Percentiles rank a stretch among this genome's conserved stretches.
These are phyloP conservation scores for Suhomyces taliae DNA, from an alignment of 1,139 yeast species.

Conservation along the genomic window DNA sequence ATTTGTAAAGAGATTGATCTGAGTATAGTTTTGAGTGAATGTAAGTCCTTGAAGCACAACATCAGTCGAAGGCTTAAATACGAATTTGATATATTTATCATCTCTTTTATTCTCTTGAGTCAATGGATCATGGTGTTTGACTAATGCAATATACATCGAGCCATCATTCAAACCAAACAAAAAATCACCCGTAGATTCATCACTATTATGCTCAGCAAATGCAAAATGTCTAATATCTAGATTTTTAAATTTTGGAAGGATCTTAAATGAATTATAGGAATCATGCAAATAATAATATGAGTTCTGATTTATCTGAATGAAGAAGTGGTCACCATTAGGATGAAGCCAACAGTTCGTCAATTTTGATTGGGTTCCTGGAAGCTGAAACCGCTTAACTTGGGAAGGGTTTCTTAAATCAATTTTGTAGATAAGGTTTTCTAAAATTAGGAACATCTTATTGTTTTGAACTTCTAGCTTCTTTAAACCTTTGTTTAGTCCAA, in stretches of 20 bases:
- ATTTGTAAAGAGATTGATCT: conserved; percentile 37
- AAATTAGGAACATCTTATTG: conserved; percentile 38
- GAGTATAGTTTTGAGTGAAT: conserved; percentile 23
- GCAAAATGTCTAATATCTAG: conserved; percentile 26
- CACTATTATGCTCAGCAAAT: conserved; percentile 17
- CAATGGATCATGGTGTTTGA: conserved; percentile 25
- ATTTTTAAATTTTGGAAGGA: conserved; percentile 34
- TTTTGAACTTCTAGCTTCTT: conserved; percentile 19
- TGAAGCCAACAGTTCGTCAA: conserved; percentile 41
- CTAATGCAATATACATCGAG: conserved; percentile 25
- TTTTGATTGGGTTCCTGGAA: conserved; percentile 23
- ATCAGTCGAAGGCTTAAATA: conserved; percentile 22
- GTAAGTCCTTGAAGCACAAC: conserved; percentile 18
- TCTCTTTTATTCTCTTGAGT: conserved; percentile 35
- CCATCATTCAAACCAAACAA: conserved; percentile 34
- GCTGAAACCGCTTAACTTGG: conserved; percentile 27
- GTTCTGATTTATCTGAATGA: conserved; percentile 27
- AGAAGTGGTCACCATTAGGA: conserved; percentile 38
- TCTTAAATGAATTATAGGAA: conserved; percentile 33
- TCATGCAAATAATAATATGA: conserved; percentile 34
- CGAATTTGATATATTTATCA: conserved; percentile 36
- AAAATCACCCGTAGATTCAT: conserved; percentile 28
- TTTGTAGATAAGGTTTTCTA: conserved; percentile 23
- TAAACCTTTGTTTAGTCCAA: conserved; percentile 31
- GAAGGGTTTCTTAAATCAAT: conserved; percentile 44